A percentile compares a stretch with the other conserved stretches of the same genome.
phyloP scores from a whole-genome alignment of 164 flowering plant genomes.

The Tinospora cordifolia region DNA sequence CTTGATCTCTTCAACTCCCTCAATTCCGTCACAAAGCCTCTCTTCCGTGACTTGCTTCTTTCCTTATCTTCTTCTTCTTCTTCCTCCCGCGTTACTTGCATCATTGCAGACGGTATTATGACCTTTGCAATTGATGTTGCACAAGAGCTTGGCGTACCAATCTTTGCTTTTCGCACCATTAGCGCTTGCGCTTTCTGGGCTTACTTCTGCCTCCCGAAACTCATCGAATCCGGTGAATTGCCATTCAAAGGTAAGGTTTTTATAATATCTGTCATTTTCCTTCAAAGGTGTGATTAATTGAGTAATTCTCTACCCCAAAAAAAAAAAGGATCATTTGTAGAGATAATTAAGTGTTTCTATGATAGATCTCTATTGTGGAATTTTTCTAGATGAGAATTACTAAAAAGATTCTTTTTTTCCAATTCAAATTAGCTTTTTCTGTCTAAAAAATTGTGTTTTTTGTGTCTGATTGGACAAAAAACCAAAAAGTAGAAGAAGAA shows the following conservation, averaged over 20 bases:
- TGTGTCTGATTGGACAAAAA: neutral
- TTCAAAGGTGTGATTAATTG: neutral
- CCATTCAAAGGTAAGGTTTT: conserved; percentile 30
- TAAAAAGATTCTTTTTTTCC: too few species aligned
- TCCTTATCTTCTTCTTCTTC: conserved; percentile 11
- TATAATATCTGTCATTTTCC: too few species aligned
- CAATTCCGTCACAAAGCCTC: conserved; percentile 8
- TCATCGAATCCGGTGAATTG: conserved; percentile 30
- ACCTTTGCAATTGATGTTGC: conserved; percentile 23
- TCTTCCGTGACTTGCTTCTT: conserved; percentile 17
- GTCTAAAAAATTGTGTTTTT: neutral
- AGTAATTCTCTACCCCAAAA: neutral
- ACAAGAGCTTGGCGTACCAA: conserved; percentile 24
- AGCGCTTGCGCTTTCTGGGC: conserved; percentile 29
- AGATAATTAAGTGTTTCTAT: too few species aligned
- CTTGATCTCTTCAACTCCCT: conserved; percentile 18
- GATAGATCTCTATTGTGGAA: too few species aligned
- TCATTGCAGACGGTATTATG: conserved; percentile 30
- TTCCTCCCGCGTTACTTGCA: conserved; percentile 20
- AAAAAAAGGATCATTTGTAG: neutral
- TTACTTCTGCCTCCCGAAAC: conserved; percentile 21
- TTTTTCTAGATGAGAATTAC: too few species aligned
- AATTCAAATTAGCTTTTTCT: neutral
- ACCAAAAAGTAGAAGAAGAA: conserved; percentile 5
- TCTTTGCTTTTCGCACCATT: conserved; percentile 20